Evolutionary conservation across 768 basidiomycete genomes (phyloP).

Genomic region (Kwoniella sp.): DNA sequence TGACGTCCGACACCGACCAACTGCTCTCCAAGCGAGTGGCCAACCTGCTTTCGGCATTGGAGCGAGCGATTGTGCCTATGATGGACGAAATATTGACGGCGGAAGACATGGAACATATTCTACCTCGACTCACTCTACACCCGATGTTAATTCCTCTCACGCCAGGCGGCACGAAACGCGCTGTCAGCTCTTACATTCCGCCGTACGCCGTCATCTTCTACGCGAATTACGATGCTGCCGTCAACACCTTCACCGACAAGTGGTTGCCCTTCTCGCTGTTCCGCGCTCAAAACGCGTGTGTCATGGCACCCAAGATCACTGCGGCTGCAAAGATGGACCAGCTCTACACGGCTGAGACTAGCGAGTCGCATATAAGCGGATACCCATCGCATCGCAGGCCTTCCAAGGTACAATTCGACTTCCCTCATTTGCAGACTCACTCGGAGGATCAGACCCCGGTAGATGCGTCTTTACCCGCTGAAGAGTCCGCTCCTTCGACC

Average conservation of each 20-base stretch:
- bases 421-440: slow-evolving; percentile 6
- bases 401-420: slow-evolving; percentile 54
- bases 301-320: slow-evolving; percentile 38
- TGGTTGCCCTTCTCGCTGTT: slow-evolving; percentile 56
- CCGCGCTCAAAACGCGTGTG: slow-evolving; percentile 54
- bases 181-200: slow-evolving; percentile 32
- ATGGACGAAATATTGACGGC: slow-evolving; percentile 49
- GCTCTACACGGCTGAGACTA: slow-evolving; percentile 8
- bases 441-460: not conserved
- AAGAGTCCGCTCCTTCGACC: not conserved
- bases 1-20: slow-evolving; percentile 20
- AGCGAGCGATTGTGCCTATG: slow-evolving; percentile 53
- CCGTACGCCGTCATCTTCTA: slow-evolving; percentile 55
- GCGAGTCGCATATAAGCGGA: not conserved
- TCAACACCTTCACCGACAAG: slow-evolving; percentile 52
- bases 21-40: slow-evolving; percentile 26
- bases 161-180: slow-evolving; percentile 23
- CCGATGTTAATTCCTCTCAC: slow-evolving; percentile 53
- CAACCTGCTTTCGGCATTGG: slow-evolving; percentile 39
- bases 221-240: slow-evolving; percentile 53
- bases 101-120: slow-evolving; percentile 50
- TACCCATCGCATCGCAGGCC: slow-evolving; percentile 34
- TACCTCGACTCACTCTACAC: slow-evolving; percentile 49
- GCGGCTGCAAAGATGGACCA: slow-evolving; percentile 25
- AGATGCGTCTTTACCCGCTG: not conserved